Evolutionary conservation across 2,329 filamentous ascomycete genomes (phyloP), one percentile per base, ranked within the genome.

Genomic region (Ceratocystis eucalypticola): DNA sequence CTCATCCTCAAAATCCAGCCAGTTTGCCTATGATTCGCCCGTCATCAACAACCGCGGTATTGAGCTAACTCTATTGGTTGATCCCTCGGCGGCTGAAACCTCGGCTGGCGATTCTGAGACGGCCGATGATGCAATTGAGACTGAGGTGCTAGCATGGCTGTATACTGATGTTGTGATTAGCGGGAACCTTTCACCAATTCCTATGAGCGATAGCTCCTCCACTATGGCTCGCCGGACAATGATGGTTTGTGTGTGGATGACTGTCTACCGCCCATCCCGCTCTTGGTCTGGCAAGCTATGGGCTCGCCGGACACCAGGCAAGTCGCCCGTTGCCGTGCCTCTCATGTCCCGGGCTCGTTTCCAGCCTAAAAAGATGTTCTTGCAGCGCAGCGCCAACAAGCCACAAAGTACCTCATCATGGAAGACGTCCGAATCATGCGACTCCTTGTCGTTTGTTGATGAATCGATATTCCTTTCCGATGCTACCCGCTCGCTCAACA

Each of bases 241-340:
- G 50, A 69, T 70, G 69, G 66, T 70, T 12, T 70, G 69, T 57
- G 64, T 70, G 12, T 70, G 68, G 69, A 67, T 70, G 65, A 68
- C 66, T 4, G 55, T 70, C 5, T 68, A 67, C 63, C 59, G 62
- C 28, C 55, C 62, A n/a, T 62, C 66, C 41, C 65, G 62, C 25
- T 46, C 59, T 37, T 53, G 66, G 61, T 30, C 46, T 20, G 48
- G 66, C 28, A 59, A 63, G 41, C 53, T 67, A 44, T 67, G 66
- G 66, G 63, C 66, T 10, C 63, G 66, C n/a, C 44, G 66, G 12
- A 65, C 66, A n/a, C 66, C 66, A 0, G 66, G 66, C 3, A 67
- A 67, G 61, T 53, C 63, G 3, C 66, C 66, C 1, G 69, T 70
- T 20, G 67, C 66, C 15, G 68, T 70, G 20, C 68, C 69, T 2